phyloP scores from a whole-genome alignment of 108 stramenopile species.

The Asterionellopsis glacialis region DNA sequence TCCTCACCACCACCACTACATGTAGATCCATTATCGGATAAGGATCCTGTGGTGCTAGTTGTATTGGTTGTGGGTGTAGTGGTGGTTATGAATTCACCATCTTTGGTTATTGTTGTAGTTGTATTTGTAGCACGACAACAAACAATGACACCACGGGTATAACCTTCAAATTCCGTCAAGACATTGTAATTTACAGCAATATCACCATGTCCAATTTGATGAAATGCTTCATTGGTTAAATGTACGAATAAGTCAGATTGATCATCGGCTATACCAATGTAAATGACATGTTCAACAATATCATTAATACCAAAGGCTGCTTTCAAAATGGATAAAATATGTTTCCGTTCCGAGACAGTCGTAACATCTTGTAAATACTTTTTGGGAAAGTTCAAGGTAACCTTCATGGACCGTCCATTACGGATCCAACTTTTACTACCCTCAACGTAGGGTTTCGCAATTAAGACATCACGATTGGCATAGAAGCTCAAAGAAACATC shows the following conservation, averaged over 20 bases:
- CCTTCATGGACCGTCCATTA: slow-evolving; percentile 9
- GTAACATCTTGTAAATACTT: slow-evolving; percentile 32
- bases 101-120: too few species aligned
- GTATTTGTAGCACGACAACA: slow-evolving; percentile 48
- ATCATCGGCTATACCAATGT: slow-evolving; percentile 60
- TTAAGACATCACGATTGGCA: slow-evolving; percentile 41
- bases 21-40: not conserved
- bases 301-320: slow-evolving; percentile 43
- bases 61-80: not conserved
- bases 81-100: too few species aligned
- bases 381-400: slow-evolving; percentile 44
- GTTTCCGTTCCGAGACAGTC: slow-evolving; percentile 19
- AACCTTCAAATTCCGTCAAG: slow-evolving; percentile 53
- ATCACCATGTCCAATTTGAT: slow-evolving; percentile 31
- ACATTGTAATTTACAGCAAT: slow-evolving; percentile 42
- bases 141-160: slow-evolving; percentile 72
- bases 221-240: slow-evolving; percentile 55
- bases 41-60: slow-evolving; percentile 1
- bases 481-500: slow-evolving; percentile 39
- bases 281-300: slow-evolving; percentile 24
- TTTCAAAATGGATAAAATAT: slow-evolving; percentile 52
- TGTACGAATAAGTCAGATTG: slow-evolving; percentile 76
- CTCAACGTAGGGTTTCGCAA: not conserved
- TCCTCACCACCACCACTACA: slow-evolving; percentile 9
- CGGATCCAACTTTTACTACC: slow-evolving; percentile 7